These are phyloP conservation scores for Leccinum fibrillosum DNA, from an alignment of 768 basidiomycete species.

Conservation along the genomic window DNA sequence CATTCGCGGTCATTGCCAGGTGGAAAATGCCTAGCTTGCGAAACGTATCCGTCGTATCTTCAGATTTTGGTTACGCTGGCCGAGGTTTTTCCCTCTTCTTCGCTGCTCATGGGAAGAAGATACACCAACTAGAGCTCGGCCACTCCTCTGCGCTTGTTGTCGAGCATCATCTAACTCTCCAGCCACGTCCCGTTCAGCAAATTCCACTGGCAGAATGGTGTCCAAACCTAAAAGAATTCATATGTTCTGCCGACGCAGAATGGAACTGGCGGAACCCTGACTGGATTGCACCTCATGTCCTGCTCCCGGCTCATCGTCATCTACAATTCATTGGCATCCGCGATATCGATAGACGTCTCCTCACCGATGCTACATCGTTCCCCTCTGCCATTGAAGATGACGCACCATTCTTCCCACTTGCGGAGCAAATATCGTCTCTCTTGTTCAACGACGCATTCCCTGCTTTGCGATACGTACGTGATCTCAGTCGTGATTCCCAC, in stretches of 20 bases:
- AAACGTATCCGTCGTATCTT: conserved; percentile 64
- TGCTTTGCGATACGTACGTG: conserved; percentile 54
- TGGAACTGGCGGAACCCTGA: conserved; percentile 81
- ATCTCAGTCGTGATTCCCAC: conserved; percentile 61
- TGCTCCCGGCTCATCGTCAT: conserved; percentile 60
- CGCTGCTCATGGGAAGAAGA: conserved; percentile 56
- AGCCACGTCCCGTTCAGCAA: conserved; percentile 31
- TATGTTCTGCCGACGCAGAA: conserved; percentile 73
- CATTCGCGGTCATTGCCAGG: conserved; percentile 59
- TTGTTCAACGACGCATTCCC: conserved; percentile 62
- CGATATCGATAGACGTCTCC: conserved; percentile 62
- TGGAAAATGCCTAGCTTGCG: conserved; percentile 65
- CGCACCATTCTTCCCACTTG: conserved; percentile 60
- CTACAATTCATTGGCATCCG: conserved; percentile 69
- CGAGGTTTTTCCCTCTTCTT: conserved; percentile 66
- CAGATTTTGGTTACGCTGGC: conserved; percentile 70
- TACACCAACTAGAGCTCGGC: conserved; percentile 67
- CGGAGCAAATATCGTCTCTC: conserved; percentile 62
- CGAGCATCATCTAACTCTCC: conserved; percentile 60
- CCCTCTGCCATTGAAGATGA: conserved; percentile 35
- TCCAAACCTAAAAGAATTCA: conserved; percentile 65
- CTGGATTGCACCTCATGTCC: conserved; percentile 76
- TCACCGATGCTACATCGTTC: conserved; percentile 39
- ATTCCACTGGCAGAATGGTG: conserved; percentile 65
- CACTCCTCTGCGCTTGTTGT: conserved; percentile 66